These are phyloP conservation scores for Eucalyptus camaldulensis DNA, from an alignment of 345 rosid species.

Conservation along the genomic window DNA sequence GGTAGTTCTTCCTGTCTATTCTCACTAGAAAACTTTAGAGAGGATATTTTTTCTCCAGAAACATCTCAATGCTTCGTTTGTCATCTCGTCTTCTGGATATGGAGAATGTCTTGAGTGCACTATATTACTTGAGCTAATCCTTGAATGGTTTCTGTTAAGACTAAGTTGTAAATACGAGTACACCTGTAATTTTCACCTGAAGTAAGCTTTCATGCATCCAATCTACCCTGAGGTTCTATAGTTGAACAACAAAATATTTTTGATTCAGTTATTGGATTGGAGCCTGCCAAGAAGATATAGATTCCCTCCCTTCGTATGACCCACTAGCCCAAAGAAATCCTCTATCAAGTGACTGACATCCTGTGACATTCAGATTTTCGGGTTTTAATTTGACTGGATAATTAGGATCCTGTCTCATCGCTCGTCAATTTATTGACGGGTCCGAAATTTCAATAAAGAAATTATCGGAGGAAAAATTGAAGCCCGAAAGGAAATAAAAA, in stretches of 20 bases:
- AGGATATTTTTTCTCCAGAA: neutral
- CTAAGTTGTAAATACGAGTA: neutral
- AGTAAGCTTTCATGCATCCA: neutral
- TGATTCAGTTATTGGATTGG: neutral
- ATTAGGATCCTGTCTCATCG: too few species aligned
- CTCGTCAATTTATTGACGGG: too few species aligned
- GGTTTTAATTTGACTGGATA: too few species aligned
- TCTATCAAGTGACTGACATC: too few species aligned
- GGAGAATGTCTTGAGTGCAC: neutral
- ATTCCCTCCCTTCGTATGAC: neutral
- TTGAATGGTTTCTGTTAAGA: neutral
- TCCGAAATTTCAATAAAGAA: too few species aligned
- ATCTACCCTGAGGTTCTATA: neutral
- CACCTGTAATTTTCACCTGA: accelerated
- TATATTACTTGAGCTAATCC: neutral
- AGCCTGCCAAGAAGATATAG: neutral
- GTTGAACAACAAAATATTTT: neutral
- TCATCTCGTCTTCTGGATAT: neutral
- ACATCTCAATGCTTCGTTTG: neutral
- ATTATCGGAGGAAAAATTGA: too few species aligned
- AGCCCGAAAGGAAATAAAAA: too few species aligned
- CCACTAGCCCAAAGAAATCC: neutral
- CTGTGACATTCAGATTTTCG: too few species aligned
- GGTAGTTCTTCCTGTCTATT: neutral
- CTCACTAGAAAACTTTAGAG: neutral